Base-by-base conservation (phyloP, 2,329 filamentous ascomycete genomes). In the Pyricularia sp. region DNA sequence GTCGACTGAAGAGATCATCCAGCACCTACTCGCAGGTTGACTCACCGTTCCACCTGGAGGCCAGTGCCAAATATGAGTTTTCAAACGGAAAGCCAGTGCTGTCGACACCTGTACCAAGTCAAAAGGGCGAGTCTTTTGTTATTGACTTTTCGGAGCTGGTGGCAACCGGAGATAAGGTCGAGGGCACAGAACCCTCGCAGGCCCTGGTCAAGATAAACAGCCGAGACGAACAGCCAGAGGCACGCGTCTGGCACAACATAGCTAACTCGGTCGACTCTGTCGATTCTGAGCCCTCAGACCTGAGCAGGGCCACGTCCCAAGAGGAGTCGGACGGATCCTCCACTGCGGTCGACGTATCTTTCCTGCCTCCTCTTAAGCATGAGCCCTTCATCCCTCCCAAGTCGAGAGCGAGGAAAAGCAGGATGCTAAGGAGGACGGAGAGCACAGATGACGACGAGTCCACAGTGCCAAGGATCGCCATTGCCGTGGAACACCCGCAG, bases 291-390 rank as follows among this genome's bases (percentile, higher is more conserved):
- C 30, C 59, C 6, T 68, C 67, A 12, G 67, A 68, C 59, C 42
- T 30, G 9, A 66, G 65, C 14, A 26, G 31, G 67, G 55, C 58
- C 5, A 33, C 28, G 17, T 64, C 67, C 2, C 58, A 64, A 17
- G 67, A 59, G 67, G 36, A 58, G 33, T 66, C 14, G 26, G 67
- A 25, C n/a, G 69, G n/a, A 11, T 68, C 67, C 55, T 23, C 26
- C 30, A 30, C 42, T 14, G 55, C 23, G 7, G 66, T 74, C 50
- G 73, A 75, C 9, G 72, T 77, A 17, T 78, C 72, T 68, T 80
- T 78, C 69, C 73, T 78, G 25, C 79, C 80, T 1, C 73, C 77
- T n/a, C 73, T 78, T 4, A 80, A 78, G 59, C 79, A 81, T 58
- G 80, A 81, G 59, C 74, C 79, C 6, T 65, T 70, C 10, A 74